Evolutionary conservation across 257 asterid genomes (phyloP).

Genomic region (Nicotiana paniculata): DNA sequence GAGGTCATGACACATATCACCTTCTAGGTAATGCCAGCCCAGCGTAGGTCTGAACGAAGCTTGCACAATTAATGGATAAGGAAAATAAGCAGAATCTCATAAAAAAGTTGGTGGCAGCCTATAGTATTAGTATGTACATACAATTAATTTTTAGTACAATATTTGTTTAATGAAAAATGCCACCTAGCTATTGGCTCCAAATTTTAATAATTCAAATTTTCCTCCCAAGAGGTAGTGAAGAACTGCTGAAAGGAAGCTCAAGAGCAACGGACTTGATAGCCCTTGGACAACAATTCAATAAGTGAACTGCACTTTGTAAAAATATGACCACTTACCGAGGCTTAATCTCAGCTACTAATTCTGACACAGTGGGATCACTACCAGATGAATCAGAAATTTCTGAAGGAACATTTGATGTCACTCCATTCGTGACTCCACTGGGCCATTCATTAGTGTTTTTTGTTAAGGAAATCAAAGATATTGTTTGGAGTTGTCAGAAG

Average conservation of each 20-base stretch:
- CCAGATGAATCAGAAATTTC: slow-evolving; percentile 45
- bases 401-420: slow-evolving; percentile 53
- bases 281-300: background rate
- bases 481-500: background rate
- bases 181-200: background rate
- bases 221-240: background rate
- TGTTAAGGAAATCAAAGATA: slow-evolving; percentile 44
- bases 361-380: slow-evolving; percentile 60
- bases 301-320: background rate
- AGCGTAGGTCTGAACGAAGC: background rate
- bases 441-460: slow-evolving; percentile 92
- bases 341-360: slow-evolving; percentile 80
- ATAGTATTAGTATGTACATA: background rate
- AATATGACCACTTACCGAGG: slow-evolving; percentile 65
- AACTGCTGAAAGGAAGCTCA: background rate
- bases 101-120: background rate
- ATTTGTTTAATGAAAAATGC: background rate
- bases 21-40: background rate
- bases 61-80: background rate
- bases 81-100: background rate
- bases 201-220: background rate
- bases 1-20: background rate
- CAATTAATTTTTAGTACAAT: background rate
- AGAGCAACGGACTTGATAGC: background rate
- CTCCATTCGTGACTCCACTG: slow-evolving; percentile 51